These are phyloP conservation scores for Reticulascus tulasneorum DNA, from an alignment of 2,329 filamentous ascomycete genomes.

Conservation along the genomic window DNA sequence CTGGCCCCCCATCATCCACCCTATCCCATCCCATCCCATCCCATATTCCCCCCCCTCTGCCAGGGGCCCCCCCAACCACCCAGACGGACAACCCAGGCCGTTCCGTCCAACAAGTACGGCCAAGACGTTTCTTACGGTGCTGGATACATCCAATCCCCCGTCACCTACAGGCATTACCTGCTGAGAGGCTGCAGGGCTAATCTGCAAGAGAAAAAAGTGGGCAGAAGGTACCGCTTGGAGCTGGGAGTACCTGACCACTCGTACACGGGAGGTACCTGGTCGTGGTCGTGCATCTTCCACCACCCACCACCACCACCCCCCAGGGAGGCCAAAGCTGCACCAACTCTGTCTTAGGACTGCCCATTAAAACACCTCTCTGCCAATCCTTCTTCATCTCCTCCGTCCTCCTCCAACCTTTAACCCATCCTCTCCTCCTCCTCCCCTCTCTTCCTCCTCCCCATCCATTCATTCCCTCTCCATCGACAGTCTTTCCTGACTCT, in stretches of 20 bases:
- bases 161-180: constrained; percentile 4
- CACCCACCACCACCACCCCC: constrained; percentile 3
- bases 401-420: constrained; percentile 52
- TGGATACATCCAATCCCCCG: neutral
- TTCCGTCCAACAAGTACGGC: constrained; percentile 2
- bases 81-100: constrained; percentile 3
- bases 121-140: neutral
- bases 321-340: constrained; percentile 11
- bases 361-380: constrained; percentile 46
- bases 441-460: constrained; percentile 34
- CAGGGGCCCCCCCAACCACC: constrained; percentile 2
- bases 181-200: constrained; percentile 11
- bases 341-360: constrained; percentile 7
- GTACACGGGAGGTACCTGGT: constrained; percentile 2
- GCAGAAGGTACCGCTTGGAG: no score
- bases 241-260: constrained; percentile 4
- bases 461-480: constrained; percentile 54
- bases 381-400: constrained; percentile 53
- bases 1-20: constrained; percentile 8
- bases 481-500: constrained; percentile 44
- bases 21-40: constrained; percentile 1
- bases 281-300: no score
- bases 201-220: constrained; percentile 15
- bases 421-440: constrained; percentile 29
- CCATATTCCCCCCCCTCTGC: constrained; percentile 1